A percentile compares a stretch with the other conserved stretches of the same genome.
phyloP scores from a whole-genome alignment of 192 early-diverging fungal species.

The Piromyces sp. region DNA sequence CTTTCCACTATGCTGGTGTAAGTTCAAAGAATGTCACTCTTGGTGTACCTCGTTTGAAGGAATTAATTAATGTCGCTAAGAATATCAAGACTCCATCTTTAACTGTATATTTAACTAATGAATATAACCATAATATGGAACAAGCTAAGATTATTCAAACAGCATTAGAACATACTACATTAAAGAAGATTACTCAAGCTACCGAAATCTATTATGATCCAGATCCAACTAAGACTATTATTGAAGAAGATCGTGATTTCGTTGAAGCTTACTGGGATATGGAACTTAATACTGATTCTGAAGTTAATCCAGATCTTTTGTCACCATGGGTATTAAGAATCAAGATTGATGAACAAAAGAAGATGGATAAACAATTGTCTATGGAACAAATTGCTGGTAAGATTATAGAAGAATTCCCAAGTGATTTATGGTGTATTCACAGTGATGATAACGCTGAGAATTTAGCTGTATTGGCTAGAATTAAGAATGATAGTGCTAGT shows the following conservation, averaged over 20 bases:
- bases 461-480: conserved; percentile 73
- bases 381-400: conserved; percentile 67
- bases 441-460: conserved; percentile 82
- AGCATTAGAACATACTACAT: conserved; percentile 77
- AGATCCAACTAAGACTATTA: conserved; percentile 49
- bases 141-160: conserved; percentile 77
- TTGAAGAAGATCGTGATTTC: conserved; percentile 77
- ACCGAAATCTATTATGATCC: conserved; percentile 97
- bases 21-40: conserved; percentile 89
- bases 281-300: conserved; percentile 28
- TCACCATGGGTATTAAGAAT: conserved; percentile 37
- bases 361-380: conserved; percentile 75
- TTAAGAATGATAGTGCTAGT: conserved; percentile 23
- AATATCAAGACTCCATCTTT: conserved; percentile 89
- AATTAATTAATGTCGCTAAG: conserved; percentile 95
- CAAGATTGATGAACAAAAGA: conserved; percentile 38
- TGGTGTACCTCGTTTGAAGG: conserved; percentile 95
- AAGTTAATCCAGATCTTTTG: conserved; percentile 27
- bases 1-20: conserved; percentile 99
- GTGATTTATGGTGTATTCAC: conserved; percentile 59
- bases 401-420: conserved; percentile 60
- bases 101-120: conserved; percentile 51
- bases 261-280: conserved; percentile 67
- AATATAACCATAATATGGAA: conserved; percentile 54
- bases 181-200: conserved; percentile 59